Evolutionary conservation across 345 rosid species (phyloP).

Genomic region (Citrus glauca): DNA sequence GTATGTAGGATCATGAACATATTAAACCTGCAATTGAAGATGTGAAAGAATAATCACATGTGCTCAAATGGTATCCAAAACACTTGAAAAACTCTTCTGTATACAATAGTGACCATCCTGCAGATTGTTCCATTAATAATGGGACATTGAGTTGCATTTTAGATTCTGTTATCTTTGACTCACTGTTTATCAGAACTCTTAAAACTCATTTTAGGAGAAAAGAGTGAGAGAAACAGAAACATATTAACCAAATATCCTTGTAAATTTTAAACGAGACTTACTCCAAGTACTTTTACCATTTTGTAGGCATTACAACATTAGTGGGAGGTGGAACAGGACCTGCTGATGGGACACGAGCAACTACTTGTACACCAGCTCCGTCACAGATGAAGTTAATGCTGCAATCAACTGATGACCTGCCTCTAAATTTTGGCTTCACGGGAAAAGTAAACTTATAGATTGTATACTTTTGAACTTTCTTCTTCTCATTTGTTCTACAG

Average conservation of each 20-base stretch:
- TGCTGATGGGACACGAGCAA: slow-evolving; percentile 92
- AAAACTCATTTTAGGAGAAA: not conserved
- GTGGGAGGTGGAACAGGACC: slow-evolving; percentile 99
- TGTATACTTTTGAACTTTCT: not conserved
- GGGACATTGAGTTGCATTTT: not conserved
- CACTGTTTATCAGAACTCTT: not conserved
- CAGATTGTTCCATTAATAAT: slow-evolving; percentile 1
- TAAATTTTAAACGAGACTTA: slow-evolving; percentile 5
- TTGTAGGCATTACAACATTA: slow-evolving; percentile 81
- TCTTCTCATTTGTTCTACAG: not conserved
- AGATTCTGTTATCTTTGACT: not conserved
- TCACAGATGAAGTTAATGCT: slow-evolving; percentile 88
- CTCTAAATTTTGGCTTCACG: slow-evolving; percentile 94
- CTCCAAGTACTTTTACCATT: slow-evolving; percentile 1
- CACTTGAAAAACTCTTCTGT: not conserved
- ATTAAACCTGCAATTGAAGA: not conserved
- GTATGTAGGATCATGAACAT: not conserved
- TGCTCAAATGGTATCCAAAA: not conserved
- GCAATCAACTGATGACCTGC: slow-evolving; percentile 90
- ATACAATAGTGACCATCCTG: not conserved
- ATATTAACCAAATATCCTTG: not conserved
- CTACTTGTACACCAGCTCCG: slow-evolving; percentile 92
- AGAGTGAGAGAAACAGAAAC: not conserved
- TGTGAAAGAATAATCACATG: not conserved
- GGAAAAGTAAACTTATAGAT: slow-evolving; percentile 66